A percentile compares a stretch with the other conserved stretches of the same genome.
phyloP scores from a whole-genome alignment of 306 rosid genomes.

The Canavalia gladiata region DNA sequence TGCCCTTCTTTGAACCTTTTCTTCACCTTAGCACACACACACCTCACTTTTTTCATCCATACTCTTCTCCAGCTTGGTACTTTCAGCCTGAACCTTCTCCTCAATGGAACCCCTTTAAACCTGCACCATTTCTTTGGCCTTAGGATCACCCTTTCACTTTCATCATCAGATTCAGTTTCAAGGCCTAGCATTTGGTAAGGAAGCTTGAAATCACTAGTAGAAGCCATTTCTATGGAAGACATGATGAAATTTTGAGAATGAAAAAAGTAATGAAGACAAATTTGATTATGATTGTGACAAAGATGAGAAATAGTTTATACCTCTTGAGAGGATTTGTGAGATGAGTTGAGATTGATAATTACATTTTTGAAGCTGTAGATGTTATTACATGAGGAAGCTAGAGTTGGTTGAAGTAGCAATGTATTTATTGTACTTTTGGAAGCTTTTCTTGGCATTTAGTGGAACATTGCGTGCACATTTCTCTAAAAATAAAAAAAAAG shows the following conservation, averaged over 20 bases:
- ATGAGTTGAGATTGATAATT: neutral
- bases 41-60: slow-evolving; percentile 51
- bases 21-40: slow-evolving; percentile 16
- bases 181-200: slow-evolving; percentile 55
- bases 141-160: slow-evolving; percentile 27
- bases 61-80: slow-evolving; percentile 57
- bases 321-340: neutral
- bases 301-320: slow-evolving; percentile 4
- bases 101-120: slow-evolving; percentile 44
- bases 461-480: neutral
- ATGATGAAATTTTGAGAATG: slow-evolving; percentile 5
- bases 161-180: slow-evolving; percentile 39
- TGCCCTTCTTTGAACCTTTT: slow-evolving; percentile 28
- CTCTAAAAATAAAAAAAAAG: no score
- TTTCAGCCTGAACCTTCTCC: slow-evolving; percentile 58
- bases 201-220: slow-evolving; percentile 34
- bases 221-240: slow-evolving; percentile 44
- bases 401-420: slow-evolving; percentile 31
- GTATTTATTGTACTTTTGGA: slow-evolving; percentile 12
- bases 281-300: neutral
- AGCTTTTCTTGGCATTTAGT: slow-evolving; percentile 1
- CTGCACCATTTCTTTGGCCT: slow-evolving; percentile 54
- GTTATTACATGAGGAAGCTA: neutral
- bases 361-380: neutral
- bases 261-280: neutral